Conservation (phyloP, 1,139 yeast species). For the Hemisphaericaspora xylofermentans region DNA sequence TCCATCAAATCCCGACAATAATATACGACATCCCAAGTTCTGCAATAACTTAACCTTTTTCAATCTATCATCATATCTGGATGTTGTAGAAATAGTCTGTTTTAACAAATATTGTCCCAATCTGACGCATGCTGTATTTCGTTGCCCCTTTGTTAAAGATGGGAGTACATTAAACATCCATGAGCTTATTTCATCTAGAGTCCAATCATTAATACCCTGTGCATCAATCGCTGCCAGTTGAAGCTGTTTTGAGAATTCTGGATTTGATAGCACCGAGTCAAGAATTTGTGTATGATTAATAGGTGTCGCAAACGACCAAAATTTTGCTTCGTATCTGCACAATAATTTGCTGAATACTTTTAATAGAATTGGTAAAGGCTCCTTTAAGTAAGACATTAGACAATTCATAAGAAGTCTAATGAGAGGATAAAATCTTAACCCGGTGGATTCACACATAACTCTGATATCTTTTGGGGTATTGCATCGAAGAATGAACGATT, state of each 20-base stretch:
- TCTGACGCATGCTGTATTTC: conserved; percentile 40
- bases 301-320: conserved; percentile 56
- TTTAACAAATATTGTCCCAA: conserved; percentile 22
- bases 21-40: conserved; percentile 15
- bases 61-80: conserved; percentile 5
- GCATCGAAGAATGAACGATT: conserved; percentile 39
- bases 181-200: conserved; percentile 30
- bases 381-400: conserved; percentile 47
- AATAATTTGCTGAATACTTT: conserved; percentile 46
- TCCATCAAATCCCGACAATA: conserved; percentile 14
- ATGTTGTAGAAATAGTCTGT: conserved; percentile 4
- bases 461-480: conserved; percentile 46
- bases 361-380: conserved; percentile 56
- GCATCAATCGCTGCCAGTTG: conserved; percentile 6
- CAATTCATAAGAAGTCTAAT: conserved; percentile 48
- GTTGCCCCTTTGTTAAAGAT: conserved; percentile 40
- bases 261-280: conserved; percentile 50
- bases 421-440: conserved; percentile 45
- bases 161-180: conserved; percentile 44
- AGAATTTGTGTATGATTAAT: conserved; percentile 51
- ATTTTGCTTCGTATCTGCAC: conserved; percentile 32
- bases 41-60: conserved; percentile 8
- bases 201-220: conserved; percentile 6
- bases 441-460: conserved; percentile 35
- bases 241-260: conserved; percentile 27